These are phyloP conservation scores for Fusarium circinatum DNA, from an alignment of 2,329 filamentous ascomycete genomes.

Conservation along the genomic window DNA sequence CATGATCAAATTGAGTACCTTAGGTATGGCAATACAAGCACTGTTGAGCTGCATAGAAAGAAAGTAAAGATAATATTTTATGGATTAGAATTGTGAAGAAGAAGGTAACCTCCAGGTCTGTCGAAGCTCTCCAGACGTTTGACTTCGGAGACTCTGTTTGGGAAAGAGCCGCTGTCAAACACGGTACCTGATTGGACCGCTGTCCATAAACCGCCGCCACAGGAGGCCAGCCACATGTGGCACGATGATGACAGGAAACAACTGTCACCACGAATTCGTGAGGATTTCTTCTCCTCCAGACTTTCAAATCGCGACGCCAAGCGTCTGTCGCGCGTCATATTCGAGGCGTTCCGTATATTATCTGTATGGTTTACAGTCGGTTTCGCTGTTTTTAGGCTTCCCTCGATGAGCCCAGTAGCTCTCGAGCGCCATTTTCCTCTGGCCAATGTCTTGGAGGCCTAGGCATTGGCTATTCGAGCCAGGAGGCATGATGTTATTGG, in stretches of 20 bases:
- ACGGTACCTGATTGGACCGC: neutral
- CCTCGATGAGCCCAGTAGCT: constrained; percentile 42
- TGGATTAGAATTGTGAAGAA: neutral
- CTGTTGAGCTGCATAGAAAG: neutral
- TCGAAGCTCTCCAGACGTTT: neutral
- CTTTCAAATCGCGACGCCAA: constrained; percentile 18
- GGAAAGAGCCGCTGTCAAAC: neutral
- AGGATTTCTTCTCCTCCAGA: constrained; percentile 20
- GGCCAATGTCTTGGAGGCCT: constrained; percentile 28
- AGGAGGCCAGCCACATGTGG: constrained; percentile 29
- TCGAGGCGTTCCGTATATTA: constrained; percentile 5
- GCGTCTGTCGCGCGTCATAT: constrained; percentile 34
- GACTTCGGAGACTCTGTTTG: neutral
- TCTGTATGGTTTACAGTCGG: constrained; percentile 6
- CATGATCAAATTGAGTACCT: neutral
- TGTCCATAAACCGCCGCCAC: constrained; percentile 18
- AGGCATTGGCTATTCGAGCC: constrained; percentile 33
- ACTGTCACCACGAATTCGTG: constrained; percentile 17
- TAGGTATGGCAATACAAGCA: neutral
- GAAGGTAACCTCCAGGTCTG: neutral
- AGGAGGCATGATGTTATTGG: constrained; percentile 45
- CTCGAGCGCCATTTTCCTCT: constrained; percentile 34
- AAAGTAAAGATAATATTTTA: neutral
- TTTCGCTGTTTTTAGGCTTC: constrained; percentile 13
- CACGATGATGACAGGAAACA: constrained; percentile 39